These are phyloP conservation scores for Gautieria morchelliformis DNA, from an alignment of 768 basidiomycete genomes.

Conservation along the genomic window DNA sequence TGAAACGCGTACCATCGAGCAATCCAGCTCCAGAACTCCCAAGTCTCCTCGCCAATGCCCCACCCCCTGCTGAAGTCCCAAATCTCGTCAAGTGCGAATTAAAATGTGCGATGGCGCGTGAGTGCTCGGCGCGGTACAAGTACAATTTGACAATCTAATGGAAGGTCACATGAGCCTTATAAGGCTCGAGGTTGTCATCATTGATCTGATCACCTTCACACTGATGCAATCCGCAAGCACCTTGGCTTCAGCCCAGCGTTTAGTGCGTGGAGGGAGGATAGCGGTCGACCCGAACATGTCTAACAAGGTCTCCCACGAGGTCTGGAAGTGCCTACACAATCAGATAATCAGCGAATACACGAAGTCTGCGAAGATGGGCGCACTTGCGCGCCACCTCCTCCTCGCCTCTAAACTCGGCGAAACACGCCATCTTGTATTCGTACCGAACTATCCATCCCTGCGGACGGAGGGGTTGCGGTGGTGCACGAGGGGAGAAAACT, in stretches of 20 bases:
- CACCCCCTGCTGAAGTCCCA: constrained; percentile 74
- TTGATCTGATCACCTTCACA: constrained; percentile 52
- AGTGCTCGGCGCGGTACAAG: constrained; percentile 82
- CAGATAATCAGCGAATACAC: constrained; percentile 1
- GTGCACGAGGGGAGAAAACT: constrained; percentile 22
- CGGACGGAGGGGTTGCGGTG: constrained; percentile 53
- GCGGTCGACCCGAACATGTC: constrained; percentile 87
- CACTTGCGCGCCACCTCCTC: constrained; percentile 89
- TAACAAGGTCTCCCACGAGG: constrained; percentile 74
- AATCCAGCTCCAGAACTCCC: constrained; percentile 97
- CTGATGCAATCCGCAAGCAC: constrained; percentile 92
- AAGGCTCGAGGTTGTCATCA: background rate
- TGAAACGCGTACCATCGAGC: constrained; percentile 65
- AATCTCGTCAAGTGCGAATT: constrained; percentile 80
- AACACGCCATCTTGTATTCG: constrained; percentile 95
- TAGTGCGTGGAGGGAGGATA: constrained; percentile 84
- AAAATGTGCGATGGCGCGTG: constrained; percentile 76
- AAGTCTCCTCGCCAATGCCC: constrained; percentile 95
- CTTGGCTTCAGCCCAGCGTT: constrained; percentile 97
- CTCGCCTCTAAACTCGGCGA: constrained; percentile 91
- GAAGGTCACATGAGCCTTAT: background rate
- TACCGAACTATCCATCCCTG: constrained; percentile 96
- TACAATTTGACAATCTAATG: constrained; percentile 82
- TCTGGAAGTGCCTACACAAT: constrained; percentile 78
- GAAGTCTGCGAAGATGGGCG: constrained; percentile 19